Percentiles rank a stretch among this genome's conserved stretches.
These are phyloP conservation scores for Ophiostoma sp. DNA, from an alignment of 2,329 filamentous ascomycete genomes.

Conservation along the genomic window DNA sequence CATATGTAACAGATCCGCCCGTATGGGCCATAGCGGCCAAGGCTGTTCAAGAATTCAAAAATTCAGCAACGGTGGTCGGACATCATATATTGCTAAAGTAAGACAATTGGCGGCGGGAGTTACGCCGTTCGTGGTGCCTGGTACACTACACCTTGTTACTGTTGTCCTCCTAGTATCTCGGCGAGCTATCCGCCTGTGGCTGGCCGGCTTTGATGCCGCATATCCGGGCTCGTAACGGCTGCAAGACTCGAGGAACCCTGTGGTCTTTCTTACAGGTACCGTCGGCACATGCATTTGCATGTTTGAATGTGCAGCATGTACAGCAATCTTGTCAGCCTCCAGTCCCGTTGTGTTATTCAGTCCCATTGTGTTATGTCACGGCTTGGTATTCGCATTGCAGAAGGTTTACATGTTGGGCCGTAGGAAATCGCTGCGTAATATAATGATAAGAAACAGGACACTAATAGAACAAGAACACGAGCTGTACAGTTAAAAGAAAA, in stretches of 20 bases:
- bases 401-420: too few species aligned
- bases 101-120: too few species aligned
- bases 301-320: neutral
- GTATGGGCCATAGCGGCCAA: too few species aligned
- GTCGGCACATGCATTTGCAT: neutral
- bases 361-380: neutral
- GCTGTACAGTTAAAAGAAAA: neutral
- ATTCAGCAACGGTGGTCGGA: too few species aligned
- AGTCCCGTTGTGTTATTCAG: constrained; percentile 1
- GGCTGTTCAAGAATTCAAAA: too few species aligned
- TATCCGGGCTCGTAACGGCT: neutral
- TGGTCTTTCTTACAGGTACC: neutral
- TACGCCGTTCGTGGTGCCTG: too few species aligned
- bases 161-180: neutral
- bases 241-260: neutral
- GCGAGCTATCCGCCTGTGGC: neutral
- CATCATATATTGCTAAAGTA: too few species aligned
- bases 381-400: neutral
- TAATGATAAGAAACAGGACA: too few species aligned
- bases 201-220: neutral
- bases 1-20: too few species aligned
- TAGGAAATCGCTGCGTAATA: too few species aligned
- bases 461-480: neutral
- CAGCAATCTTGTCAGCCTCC: neutral
- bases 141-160: neutral